A percentile compares a stretch with the other conserved stretches of the same genome.
These are phyloP conservation scores for Scleromitrula shiraiana DNA, from an alignment of 2,329 filamentous ascomycete genomes.

Conservation along the genomic window DNA sequence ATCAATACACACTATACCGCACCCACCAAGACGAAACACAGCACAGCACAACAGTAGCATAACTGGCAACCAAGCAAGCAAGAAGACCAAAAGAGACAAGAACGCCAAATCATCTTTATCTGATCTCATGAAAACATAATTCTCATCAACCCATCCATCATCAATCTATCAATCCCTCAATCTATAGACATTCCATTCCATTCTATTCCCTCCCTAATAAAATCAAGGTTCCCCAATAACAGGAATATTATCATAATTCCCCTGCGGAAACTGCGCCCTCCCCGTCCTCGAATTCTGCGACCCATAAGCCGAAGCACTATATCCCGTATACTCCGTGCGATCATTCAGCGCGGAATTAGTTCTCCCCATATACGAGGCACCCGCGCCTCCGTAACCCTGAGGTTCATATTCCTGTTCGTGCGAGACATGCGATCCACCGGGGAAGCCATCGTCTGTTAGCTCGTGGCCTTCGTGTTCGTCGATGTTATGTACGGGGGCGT, in stretches of 20 bases:
- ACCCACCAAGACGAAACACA: constrained; percentile 2
- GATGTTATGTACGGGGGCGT: constrained; percentile 50
- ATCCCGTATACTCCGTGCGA: constrained; percentile 36
- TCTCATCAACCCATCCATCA: constrained; percentile 2
- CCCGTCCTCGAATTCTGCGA: constrained; percentile 11
- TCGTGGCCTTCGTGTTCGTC: constrained; percentile 26
- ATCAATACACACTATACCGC: neutral
- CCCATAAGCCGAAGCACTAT: constrained; percentile 32
- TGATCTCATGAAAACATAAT: neutral
- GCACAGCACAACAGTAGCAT: constrained; percentile 1
- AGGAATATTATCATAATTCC: constrained; percentile 41
- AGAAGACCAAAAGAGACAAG: neutral
- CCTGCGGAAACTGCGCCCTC: constrained; percentile 43
- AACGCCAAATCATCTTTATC: neutral
- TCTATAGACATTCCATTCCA: neutral
- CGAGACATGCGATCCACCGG: constrained; percentile 5
- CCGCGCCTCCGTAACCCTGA: constrained; percentile 17
- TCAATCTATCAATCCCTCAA: neutral
- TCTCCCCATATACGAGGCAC: constrained; percentile 18
- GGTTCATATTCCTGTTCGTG: constrained; percentile 10
- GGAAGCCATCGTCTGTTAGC: constrained; percentile 12
- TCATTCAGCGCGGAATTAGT: constrained; percentile 18
- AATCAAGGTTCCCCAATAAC: constrained; percentile 7
- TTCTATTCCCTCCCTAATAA: neutral
- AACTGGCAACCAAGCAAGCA: no score